A percentile compares a stretch with the other conserved stretches of the same genome.
Evolutionary conservation across 164 flowering plant genomes (phyloP).

Genomic region (Stephania japonica): DNA sequence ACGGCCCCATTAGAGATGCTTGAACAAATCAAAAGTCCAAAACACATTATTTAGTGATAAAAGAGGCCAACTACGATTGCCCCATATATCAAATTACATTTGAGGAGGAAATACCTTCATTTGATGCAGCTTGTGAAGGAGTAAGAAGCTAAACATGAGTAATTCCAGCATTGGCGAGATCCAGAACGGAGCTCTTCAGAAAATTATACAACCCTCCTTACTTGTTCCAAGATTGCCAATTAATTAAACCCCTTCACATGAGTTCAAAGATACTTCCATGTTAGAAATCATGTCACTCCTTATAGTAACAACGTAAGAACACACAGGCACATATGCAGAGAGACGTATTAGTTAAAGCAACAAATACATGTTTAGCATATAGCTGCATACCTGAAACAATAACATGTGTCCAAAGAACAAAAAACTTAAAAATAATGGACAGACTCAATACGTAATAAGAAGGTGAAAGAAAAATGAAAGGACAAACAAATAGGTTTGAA

Average conservation of each 20-base stretch:
- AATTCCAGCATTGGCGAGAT: conserved; percentile 50
- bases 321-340: no score
- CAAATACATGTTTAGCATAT: no score
- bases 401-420: no score
- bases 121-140: conserved; percentile 53
- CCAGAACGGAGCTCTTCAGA: conserved; percentile 31
- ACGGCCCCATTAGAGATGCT: no score
- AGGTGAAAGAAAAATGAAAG: not conserved
- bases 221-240: conserved; percentile 62
- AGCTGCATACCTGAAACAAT: no score
- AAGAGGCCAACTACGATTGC: not conserved
- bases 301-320: not conserved
- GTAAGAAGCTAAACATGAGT: conserved; percentile 87
- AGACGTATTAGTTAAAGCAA: no score
- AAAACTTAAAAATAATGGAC: no score
- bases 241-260: conserved; percentile 50
- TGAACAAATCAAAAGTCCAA: no score
- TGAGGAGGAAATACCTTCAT: conserved; percentile 37
- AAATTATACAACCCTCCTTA: conserved; percentile 60
- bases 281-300: not conserved
- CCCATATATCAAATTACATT: not conserved
- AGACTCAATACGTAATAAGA: not conserved
- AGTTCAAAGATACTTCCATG: not conserved
- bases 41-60: no score
- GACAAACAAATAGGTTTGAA: no score